Base-by-base conservation (phyloP, 108 stramenopile genomes). In the Skeletonema potamos region DNA sequence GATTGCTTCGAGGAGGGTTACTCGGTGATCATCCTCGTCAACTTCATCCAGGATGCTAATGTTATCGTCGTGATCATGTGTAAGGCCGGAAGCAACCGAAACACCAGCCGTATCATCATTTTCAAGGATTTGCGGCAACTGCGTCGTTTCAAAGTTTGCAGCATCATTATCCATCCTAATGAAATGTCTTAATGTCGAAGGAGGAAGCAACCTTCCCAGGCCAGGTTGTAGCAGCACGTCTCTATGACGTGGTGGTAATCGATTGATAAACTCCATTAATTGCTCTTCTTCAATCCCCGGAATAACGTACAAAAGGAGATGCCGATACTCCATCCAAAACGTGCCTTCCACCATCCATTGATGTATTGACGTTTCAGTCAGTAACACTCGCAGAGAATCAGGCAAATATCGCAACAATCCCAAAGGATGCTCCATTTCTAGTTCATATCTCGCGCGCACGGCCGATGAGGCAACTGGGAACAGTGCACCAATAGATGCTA, bases 221-320 rank as follows among this genome's bases (percentile, higher is more conserved):
- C 89, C 86, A 18, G 80, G 85, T 37, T 81, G 73, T 18, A 69
- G 64, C 63, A 92, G 65, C 1, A 70, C 57, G 26, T 85, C 67
- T 60, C 87, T 85, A 66, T 90, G 90, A 11, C 79, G 78, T 2
- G 75, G 77, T 27, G 85, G 72, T 64, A 94, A 76, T 48, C 82
- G 87, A 27, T 81, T 55, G 17, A 94, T 79, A 69, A 77, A 90
- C 1, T 36, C 68, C 75, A 79, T 73, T 29, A 85, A 54, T 63
- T 88, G 87, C 11, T 88, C 90, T 10, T 36, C 60, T 11, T 79
- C 54, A 15, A 94, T 34, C 12, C 93, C 93, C 9, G 93, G 93
- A 1, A 94, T 83, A 65, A 92, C 82, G 57, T 94, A 92, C 41
- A 94, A 55, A 12, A 85, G 27, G 62, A 90, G 51, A 63, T 88